These are phyloP conservation scores for Saturnispora besseyi DNA, from an alignment of 805 yeast genomes.

Conservation along the genomic window DNA sequence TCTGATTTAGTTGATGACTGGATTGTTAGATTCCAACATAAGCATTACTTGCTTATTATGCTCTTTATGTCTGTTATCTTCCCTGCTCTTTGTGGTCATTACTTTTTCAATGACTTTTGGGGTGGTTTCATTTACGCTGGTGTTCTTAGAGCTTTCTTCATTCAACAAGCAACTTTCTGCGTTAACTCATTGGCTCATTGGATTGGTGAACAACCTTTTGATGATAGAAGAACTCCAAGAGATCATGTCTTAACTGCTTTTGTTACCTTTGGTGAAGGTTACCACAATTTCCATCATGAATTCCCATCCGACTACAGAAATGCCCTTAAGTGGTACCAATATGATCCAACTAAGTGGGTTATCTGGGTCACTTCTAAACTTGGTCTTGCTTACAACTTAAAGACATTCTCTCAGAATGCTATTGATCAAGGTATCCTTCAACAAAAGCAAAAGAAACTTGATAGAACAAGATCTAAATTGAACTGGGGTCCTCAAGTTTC, in stretches of 20 bases:
- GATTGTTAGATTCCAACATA: conserved; percentile 74
- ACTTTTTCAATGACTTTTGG: conserved; percentile 47
- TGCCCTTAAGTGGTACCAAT: conserved; percentile 81
- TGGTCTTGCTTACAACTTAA: conserved; percentile 66
- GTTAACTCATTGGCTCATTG: conserved; percentile 82
- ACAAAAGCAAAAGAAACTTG: conserved; percentile 75
- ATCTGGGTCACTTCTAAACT: conserved; percentile 52
- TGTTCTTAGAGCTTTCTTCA: conserved; percentile 54
- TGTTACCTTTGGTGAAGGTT: conserved; percentile 83
- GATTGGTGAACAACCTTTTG: conserved; percentile 81
- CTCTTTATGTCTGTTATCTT: conserved; percentile 47
- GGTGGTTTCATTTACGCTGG: conserved; percentile 80
- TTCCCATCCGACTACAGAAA: conserved; percentile 86
- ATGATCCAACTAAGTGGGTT: conserved; percentile 67
- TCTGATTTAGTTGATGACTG: conserved; percentile 71
- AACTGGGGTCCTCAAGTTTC: conserved; percentile 70
- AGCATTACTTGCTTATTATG: conserved; percentile 64
- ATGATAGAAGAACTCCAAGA: conserved; percentile 80
- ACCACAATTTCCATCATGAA: conserved; percentile 86
- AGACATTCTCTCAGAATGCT: conserved; percentile 70
- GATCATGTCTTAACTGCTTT: conserved; percentile 74
- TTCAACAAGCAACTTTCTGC: conserved; percentile 82
- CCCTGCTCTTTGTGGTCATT: conserved; percentile 52
- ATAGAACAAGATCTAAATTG: conserved; percentile 48
- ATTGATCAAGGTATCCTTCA: conserved; percentile 76